These are phyloP conservation scores for Globisporangium perplexum DNA, from an alignment of 352 stramenopile genomes.

Conservation along the genomic window DNA sequence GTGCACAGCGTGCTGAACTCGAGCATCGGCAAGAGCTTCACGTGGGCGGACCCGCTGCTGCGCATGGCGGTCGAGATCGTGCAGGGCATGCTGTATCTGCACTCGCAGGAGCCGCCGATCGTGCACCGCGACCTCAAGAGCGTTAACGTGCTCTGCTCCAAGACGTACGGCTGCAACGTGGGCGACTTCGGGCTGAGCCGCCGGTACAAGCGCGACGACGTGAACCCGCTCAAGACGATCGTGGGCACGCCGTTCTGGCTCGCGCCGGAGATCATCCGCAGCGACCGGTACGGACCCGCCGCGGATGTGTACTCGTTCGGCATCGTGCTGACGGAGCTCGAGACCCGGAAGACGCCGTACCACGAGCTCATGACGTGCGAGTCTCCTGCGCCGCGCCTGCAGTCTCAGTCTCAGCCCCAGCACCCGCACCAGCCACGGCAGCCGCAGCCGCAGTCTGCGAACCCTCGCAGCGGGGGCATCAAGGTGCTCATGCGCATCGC, in stretches of 20 bases:
- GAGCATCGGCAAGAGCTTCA: constrained; percentile 71
- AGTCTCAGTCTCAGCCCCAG: not conserved
- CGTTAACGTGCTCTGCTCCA: constrained; percentile 86
- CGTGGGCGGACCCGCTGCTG: constrained; percentile 78
- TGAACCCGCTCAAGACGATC: constrained; percentile 79
- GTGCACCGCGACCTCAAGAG: constrained; percentile 87
- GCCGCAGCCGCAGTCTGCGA: not conserved
- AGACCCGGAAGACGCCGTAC: constrained; percentile 80
- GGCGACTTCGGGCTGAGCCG: constrained; percentile 84
- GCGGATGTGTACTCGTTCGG: constrained; percentile 88
- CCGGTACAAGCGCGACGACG: constrained; percentile 63
- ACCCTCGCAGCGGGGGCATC: constrained; percentile 13
- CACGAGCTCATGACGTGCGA: constrained; percentile 64
- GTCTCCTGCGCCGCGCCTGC: not conserved
- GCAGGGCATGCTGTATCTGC: constrained; percentile 85
- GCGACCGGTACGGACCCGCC: constrained; percentile 69
- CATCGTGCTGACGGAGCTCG: constrained; percentile 84
- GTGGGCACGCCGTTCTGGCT: constrained; percentile 87
- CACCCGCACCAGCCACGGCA: constrained; percentile 3
- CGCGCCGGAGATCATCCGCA: constrained; percentile 84
- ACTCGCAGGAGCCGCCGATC: constrained; percentile 78
- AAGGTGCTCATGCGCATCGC: constrained; percentile 81
- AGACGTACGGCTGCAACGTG: constrained; percentile 86
- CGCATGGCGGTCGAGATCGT: constrained; percentile 86
- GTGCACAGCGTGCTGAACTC: constrained; percentile 86